Conservation (phyloP, 2,329 filamentous ascomycete species). For the Plectosphaerella plurivora region DNA sequence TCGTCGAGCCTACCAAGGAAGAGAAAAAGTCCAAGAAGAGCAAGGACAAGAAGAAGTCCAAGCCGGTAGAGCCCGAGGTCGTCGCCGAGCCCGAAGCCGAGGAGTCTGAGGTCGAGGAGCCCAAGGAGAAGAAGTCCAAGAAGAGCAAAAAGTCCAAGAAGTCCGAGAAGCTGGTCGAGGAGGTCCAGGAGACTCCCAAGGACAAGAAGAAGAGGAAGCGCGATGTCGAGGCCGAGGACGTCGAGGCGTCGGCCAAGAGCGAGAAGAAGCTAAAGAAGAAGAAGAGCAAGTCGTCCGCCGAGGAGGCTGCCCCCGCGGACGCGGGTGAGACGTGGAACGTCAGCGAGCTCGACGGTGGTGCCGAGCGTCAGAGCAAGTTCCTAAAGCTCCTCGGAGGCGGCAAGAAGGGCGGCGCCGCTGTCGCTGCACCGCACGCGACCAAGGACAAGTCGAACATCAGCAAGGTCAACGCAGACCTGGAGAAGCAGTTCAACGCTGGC, state of each 20-base stretch:
- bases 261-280: slow-evolving; percentile 17
- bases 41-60: slow-evolving; percentile 30
- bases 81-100: slow-evolving; percentile 5
- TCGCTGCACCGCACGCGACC: slow-evolving; percentile 6
- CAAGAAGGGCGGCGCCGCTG: slow-evolving; percentile 29
- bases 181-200: slow-evolving; percentile 13
- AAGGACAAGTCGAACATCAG: slow-evolving; percentile 21
- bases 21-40: slow-evolving; percentile 20
- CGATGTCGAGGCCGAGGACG: slow-evolving; percentile 19
- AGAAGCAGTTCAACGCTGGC: slow-evolving; percentile 52
- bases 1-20: slow-evolving; percentile 14
- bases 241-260: slow-evolving; percentile 19
- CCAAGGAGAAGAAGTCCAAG: slow-evolving; percentile 13
- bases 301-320: slow-evolving; percentile 13
- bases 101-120: slow-evolving; percentile 10
- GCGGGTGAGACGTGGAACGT: slow-evolving; percentile 48
- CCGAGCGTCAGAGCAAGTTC: slow-evolving; percentile 50
- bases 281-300: slow-evolving; percentile 9
- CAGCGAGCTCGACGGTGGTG: slow-evolving; percentile 43
- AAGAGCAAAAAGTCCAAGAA: slow-evolving; percentile 11
- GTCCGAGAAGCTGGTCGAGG: neutral
- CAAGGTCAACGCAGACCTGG: slow-evolving; percentile 47
- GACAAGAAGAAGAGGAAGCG: slow-evolving; percentile 17
- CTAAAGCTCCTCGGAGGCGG: slow-evolving; percentile 51
- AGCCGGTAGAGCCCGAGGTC: slow-evolving; percentile 20